Evolutionary conservation across 352 stramenopile genomes (phyloP), one percentile per base, ranked within the genome.

Genomic region (Phytophthora tubulina): DNA sequence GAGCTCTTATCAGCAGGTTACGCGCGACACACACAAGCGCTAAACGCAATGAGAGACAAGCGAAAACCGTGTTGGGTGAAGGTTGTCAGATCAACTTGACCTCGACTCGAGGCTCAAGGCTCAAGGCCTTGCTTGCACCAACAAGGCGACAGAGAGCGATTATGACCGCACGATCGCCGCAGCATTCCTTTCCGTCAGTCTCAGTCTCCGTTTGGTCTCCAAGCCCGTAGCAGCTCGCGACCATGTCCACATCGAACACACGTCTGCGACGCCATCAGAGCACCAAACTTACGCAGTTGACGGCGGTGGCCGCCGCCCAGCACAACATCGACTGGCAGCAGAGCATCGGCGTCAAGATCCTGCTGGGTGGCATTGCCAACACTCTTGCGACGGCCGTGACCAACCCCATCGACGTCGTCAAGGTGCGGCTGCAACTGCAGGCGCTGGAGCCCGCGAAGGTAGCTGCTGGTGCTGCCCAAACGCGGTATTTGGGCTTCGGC

Each of bases 381-480:
- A 85, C 80, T 45, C 79, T 85, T 53, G 78, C 79, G n/a, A 78
- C 76, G 8, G 63, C 67, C 41, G 67, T 82, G 53, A 90, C 81
- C 42, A 84, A 93, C 67, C 86, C 86, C 10, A 78, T 92, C 67
- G 86, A 93, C 61, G 81, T 89, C 14, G 70, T 90, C 55, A 93
- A 93, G 51, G 78, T 91, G 50, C 82, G 84, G 10, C 69, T 91
- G 54, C 84, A 92, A 68, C 80, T 92, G 54, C 79, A 90, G 63
- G 81, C 67, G 27, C 73, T 87, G 27, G 73, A 80, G 41, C 56
- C 67, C 78, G 48, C 78, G 65, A 9, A 68, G 76, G 63, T 71
- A 76, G 75, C 80, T 78, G 62, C 79, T 75, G 64, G 78, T 50
- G 52, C 67, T 27, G 65, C 42, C 31, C 60, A 53, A 38, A 86